Conservation (phyloP, 495 filamentous ascomycete genomes). For the Hyaloscypha hepaticicola region DNA sequence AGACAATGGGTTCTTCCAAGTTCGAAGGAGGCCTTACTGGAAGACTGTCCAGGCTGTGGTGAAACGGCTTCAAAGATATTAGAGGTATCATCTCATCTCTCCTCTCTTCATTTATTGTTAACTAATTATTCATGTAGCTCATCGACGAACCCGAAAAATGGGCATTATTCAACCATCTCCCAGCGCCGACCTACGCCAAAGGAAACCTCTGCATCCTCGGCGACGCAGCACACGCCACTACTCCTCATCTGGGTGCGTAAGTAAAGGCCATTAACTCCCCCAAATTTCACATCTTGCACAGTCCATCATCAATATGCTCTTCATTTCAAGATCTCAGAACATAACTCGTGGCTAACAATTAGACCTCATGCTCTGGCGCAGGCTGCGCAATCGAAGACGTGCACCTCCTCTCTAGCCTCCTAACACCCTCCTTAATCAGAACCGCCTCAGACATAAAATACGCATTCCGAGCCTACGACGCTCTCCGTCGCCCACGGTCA, state of each 20-base stretch:
- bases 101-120: neutral
- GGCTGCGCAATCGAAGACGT: constrained; percentile 15
- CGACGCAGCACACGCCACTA: constrained; percentile 14
- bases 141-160: constrained; percentile 14
- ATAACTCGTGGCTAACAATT: neutral
- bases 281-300: too few relatives aligned
- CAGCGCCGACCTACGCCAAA: constrained; percentile 32
- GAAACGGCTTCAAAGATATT: constrained; percentile 45
- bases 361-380: neutral
- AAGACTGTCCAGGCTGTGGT: constrained; percentile 56
- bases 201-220: constrained; percentile 30
- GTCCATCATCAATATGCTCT: neutral
- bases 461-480: neutral
- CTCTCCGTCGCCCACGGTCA: neutral
- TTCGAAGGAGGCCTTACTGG: constrained; percentile 51
- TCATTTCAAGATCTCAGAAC: neutral
- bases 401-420: neutral
- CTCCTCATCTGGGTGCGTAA: constrained; percentile 7
- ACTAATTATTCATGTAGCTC: neutral
- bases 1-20: constrained; percentile 54
- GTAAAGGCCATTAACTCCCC: neutral
- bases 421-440: neutral
- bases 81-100: constrained; percentile 34
- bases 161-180: constrained; percentile 10
- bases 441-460: neutral